Evolutionary conservation across 768 basidiomycete species (phyloP).

Genomic region (Cyclocybe cylindracea): DNA sequence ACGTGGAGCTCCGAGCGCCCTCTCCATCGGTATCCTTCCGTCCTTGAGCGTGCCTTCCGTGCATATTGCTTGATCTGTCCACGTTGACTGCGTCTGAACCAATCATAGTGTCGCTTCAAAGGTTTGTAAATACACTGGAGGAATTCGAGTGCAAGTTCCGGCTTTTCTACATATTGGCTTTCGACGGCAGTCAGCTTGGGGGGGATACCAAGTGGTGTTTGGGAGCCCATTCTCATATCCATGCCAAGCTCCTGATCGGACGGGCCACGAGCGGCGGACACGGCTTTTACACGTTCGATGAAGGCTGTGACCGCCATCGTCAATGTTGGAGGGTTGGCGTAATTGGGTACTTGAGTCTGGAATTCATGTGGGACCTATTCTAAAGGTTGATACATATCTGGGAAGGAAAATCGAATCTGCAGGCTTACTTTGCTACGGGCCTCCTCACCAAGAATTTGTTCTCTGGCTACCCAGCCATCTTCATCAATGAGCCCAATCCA

Average conservation of each 20-base stretch:
- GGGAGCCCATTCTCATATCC: conserved; percentile 54
- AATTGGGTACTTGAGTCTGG: conserved; percentile 89
- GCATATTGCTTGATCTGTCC: conserved; percentile 93
- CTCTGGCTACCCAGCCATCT: conserved; percentile 93
- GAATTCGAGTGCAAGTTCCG: conserved; percentile 62
- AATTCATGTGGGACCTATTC: conserved; percentile 84
- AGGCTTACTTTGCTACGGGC: conserved; percentile 81
- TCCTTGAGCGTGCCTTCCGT: conserved; percentile 79
- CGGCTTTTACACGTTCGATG: conserved; percentile 67
- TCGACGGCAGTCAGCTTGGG: conserved; percentile 19
- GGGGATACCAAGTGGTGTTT: conserved; percentile 47
- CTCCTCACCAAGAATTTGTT: conserved; percentile 96
- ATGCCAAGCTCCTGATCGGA: conserved; percentile 68
- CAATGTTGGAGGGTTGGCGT: conserved; percentile 94
- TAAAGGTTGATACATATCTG: background rate
- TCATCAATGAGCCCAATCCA: conserved; percentile 93
- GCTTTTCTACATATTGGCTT: conserved; percentile 54
- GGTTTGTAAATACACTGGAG: conserved; percentile 81
- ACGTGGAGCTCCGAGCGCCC: conserved; percentile 86
- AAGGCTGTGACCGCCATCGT: conserved; percentile 92
- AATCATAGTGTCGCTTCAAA: conserved; percentile 89
- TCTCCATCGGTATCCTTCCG: conserved; percentile 94
- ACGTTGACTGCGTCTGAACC: conserved; percentile 93
- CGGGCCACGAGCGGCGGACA: conserved; percentile 38
- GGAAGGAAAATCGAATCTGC: background rate